Percentiles rank a stretch among this genome's conserved stretches.
These are phyloP conservation scores for Chloropicon primus DNA, from an alignment of 139 green algal genomes.

Conservation along the genomic window DNA sequence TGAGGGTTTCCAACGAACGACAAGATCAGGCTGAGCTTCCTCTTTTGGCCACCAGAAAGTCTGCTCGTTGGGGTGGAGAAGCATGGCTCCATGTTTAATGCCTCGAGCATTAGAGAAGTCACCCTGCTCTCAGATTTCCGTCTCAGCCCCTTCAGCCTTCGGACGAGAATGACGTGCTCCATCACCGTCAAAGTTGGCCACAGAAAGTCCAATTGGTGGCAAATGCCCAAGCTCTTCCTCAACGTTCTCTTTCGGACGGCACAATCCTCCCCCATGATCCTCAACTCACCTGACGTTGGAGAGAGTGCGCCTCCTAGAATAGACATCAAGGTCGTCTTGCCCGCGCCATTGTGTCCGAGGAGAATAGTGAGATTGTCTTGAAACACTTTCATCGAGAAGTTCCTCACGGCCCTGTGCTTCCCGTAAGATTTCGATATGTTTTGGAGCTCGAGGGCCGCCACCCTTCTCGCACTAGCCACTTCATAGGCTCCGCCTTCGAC, in stretches of 20 bases:
- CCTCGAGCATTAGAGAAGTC: background rate
- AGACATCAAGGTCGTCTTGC: background rate
- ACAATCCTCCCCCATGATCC: background rate
- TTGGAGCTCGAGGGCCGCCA: background rate
- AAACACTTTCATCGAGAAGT: background rate
- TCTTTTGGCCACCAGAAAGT: constrained; percentile 32
- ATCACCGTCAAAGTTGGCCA: constrained; percentile 72
- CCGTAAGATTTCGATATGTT: background rate
- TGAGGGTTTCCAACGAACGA: constrained; percentile 6
- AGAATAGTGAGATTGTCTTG: background rate
- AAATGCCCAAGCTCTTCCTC: constrained; percentile 38
- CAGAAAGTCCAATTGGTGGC: constrained; percentile 92
- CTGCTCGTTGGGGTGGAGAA: background rate
- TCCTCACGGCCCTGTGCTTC: background rate
- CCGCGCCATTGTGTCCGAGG: background rate
- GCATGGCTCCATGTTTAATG: background rate
- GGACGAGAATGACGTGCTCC: constrained; percentile 87
- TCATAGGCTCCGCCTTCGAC: background rate
- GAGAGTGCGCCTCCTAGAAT: background rate
- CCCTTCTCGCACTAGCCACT: background rate
- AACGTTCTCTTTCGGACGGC: background rate
- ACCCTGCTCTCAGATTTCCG: background rate
- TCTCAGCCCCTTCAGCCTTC: constrained; percentile 55
- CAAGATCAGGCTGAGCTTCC: constrained; percentile 25
- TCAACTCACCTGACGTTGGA: background rate